Evolutionary conservation across 306 rosid species (phyloP).

Genomic region (Prunus kanzakura): DNA sequence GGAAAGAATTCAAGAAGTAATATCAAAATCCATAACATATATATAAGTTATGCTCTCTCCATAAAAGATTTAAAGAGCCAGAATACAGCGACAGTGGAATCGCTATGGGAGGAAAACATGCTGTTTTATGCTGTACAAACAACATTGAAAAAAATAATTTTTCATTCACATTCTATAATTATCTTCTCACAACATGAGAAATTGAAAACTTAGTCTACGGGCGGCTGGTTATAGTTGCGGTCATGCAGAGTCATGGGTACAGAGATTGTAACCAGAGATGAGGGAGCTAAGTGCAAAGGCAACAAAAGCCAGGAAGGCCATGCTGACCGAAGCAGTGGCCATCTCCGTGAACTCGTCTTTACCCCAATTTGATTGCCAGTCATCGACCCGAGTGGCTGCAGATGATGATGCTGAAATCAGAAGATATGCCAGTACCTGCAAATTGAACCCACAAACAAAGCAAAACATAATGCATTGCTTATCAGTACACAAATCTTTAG

Average conservation of each 20-base stretch:
- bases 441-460: background rate
- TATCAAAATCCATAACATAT: background rate
- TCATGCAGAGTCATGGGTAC: slow-evolving; percentile 41
- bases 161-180: slow-evolving; percentile 28
- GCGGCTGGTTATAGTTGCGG: background rate
- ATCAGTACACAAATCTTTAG: background rate
- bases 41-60: background rate
- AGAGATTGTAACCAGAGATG: slow-evolving; percentile 80
- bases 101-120: slow-evolving; percentile 7
- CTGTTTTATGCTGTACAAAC: slow-evolving; percentile 35
- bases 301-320: slow-evolving; percentile 83
- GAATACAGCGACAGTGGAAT: background rate
- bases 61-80: background rate
- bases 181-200: slow-evolving; percentile 16
- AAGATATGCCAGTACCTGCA: slow-evolving; percentile 87
- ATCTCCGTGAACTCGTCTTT: slow-evolving; percentile 87
- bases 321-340: slow-evolving; percentile 85
- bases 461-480: background rate
- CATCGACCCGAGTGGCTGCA: slow-evolving; percentile 83
- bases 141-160: slow-evolving; percentile 11
- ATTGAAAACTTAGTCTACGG: background rate
- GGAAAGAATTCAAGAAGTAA: background rate
- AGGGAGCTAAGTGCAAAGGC: slow-evolving; percentile 91
- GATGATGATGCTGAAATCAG: slow-evolving; percentile 91
- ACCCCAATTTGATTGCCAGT: slow-evolving; percentile 99